Evolutionary conservation across 2,329 filamentous ascomycete species (phyloP).

Genomic region (Cladosporium sp.): DNA sequence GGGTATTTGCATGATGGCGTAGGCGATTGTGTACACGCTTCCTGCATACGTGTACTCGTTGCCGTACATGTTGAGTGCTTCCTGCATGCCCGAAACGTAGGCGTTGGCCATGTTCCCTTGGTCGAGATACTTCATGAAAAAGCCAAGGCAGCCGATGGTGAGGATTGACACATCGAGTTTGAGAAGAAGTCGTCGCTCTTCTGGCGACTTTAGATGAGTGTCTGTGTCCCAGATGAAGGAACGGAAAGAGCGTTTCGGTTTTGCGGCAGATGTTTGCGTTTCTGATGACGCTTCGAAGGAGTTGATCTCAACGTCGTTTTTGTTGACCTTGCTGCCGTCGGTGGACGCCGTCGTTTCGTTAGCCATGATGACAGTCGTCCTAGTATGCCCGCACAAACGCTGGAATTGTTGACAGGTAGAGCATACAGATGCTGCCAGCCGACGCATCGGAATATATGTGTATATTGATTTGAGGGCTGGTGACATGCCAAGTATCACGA

Average conservation of each 20-base stretch:
- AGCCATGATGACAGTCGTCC: too few relatives aligned
- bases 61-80: slow-evolving; percentile 5
- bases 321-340: not conserved
- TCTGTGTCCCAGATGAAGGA: slow-evolving; percentile 51
- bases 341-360: too few relatives aligned
- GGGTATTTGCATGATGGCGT: slow-evolving; percentile 17
- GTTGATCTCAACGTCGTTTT: not conserved
- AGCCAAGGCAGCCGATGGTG: slow-evolving; percentile 26
- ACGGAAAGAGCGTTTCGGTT: slow-evolving; percentile 37
- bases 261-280: not conserved
- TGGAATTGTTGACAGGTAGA: too few relatives aligned
- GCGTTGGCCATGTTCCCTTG: slow-evolving; percentile 37
- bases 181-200: slow-evolving; percentile 45
- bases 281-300: not conserved
- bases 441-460: too few relatives aligned
- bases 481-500: too few relatives aligned
- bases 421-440: too few relatives aligned
- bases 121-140: slow-evolving; percentile 48
- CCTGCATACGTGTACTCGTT: slow-evolving; percentile 14
- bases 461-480: too few relatives aligned
- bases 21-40: slow-evolving; percentile 15
- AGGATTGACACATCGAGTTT: slow-evolving; percentile 43
- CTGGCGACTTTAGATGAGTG: slow-evolving; percentile 49
- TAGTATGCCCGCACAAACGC: too few relatives aligned
- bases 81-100: slow-evolving; percentile 24